phyloP scores from a whole-genome alignment of 331 rosid genomes.

The Stylosanthes scabra region DNA sequence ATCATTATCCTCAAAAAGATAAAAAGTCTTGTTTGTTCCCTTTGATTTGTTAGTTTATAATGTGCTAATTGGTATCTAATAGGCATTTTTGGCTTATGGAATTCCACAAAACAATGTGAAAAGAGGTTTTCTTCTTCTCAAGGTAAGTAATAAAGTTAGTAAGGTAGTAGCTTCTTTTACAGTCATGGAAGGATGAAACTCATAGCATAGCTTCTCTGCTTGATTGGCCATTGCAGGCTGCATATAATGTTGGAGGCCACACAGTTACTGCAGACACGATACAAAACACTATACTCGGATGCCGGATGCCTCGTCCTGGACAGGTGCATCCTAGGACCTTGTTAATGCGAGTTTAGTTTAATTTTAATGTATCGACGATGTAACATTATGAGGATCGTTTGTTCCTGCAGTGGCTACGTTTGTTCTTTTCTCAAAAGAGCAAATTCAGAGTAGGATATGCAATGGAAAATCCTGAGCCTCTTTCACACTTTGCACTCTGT shows the following conservation, averaged over 20 bases:
- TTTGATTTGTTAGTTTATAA: constrained; percentile 27
- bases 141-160: constrained; percentile 57
- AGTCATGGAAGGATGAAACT: constrained; percentile 24
- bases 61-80: constrained; percentile 40
- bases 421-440: constrained; percentile 68
- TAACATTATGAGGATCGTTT: neutral
- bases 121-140: constrained; percentile 77
- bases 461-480: constrained; percentile 78
- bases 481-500: constrained; percentile 85
- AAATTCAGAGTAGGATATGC: constrained; percentile 76
- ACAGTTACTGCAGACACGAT: constrained; percentile 87
- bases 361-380: neutral
- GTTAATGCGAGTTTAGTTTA: neutral
- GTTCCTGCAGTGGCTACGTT: constrained; percentile 86
- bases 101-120: constrained; percentile 91
- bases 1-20: constrained; percentile 8
- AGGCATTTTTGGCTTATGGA: constrained; percentile 98
- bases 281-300: constrained; percentile 82
- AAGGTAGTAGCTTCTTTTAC: neutral
- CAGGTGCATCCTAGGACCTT: constrained; percentile 63
- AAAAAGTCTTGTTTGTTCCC: constrained; percentile 19
- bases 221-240: constrained; percentile 73
- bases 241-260: constrained; percentile 92
- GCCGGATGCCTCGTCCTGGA: constrained; percentile 89
- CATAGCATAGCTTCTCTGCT: constrained; percentile 27